Evolutionary conservation across 2,329 filamentous ascomycete genomes (phyloP).

Genomic region (Stachybotrys chartarum): DNA sequence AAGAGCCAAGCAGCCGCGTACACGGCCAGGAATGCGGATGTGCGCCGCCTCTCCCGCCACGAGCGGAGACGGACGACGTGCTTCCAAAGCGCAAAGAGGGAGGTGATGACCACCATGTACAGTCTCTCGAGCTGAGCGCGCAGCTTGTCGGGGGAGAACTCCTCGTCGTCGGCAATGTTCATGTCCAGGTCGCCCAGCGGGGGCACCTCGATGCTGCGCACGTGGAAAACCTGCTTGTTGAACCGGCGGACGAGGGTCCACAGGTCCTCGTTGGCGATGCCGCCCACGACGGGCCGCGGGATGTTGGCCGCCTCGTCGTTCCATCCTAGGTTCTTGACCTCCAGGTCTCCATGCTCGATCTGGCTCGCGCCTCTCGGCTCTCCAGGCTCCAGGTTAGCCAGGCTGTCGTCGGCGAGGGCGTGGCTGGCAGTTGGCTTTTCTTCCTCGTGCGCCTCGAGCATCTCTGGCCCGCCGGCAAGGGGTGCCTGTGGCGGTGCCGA

Average conservation of each 20-base stretch:
- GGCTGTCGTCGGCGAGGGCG: constrained; percentile 24
- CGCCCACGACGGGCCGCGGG: constrained; percentile 54
- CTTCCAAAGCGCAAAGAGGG: constrained; percentile 59
- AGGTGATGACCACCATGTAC: constrained; percentile 72
- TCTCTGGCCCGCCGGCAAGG: constrained; percentile 18
- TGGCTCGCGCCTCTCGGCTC: constrained; percentile 37
- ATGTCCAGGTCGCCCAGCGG: constrained; percentile 65
- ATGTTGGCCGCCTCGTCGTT: constrained; percentile 51
- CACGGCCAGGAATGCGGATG: constrained; percentile 51
- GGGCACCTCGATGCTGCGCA: constrained; percentile 52
- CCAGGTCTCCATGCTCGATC: constrained; percentile 38
- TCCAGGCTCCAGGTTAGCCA: constrained; percentile 13
- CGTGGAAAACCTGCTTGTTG: constrained; percentile 62
- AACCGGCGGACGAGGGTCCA: constrained; percentile 68
- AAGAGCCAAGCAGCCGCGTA: constrained; percentile 62
- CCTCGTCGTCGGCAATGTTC: constrained; percentile 74
- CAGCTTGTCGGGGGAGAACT: constrained; percentile 79
- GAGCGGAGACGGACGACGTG: constrained; percentile 71
- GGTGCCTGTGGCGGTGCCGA: neutral
- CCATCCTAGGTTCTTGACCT: constrained; percentile 65
- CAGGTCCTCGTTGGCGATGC: constrained; percentile 63
- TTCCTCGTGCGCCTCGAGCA: constrained; percentile 17
- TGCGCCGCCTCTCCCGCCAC: constrained; percentile 68
- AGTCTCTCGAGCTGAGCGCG: constrained; percentile 70
- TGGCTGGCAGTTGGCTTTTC: constrained; percentile 27